Conservation (phyloP, 2,329 filamentous ascomycete genomes). For the Onygenales sp. region DNA sequence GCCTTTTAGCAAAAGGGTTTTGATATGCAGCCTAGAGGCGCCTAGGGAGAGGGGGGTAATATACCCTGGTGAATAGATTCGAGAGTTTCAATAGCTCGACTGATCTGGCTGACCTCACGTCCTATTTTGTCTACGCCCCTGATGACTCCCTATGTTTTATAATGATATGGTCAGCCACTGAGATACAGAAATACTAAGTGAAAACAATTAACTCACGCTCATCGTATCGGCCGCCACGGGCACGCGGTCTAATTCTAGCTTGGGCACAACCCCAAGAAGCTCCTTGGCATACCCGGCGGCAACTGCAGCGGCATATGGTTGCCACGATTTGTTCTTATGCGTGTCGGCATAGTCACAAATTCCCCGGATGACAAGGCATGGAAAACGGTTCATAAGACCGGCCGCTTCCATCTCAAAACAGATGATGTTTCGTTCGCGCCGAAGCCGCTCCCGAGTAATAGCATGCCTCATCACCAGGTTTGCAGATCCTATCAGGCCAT, state of each 20-base stretch:
- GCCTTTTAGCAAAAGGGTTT: no score
- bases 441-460: background rate
- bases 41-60: no score
- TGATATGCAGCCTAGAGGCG: no score
- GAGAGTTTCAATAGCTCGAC: no score
- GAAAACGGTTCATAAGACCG: conserved; percentile 4
- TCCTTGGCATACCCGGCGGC: conserved; percentile 13
- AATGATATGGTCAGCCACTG: no score
- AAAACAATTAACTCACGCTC: no score
- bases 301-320: conserved; percentile 11
- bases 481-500: conserved; percentile 12
- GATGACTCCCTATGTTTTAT: no score
- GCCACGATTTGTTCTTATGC: conserved; percentile 12
- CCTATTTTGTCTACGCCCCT: no score
- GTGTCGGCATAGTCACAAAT: conserved; percentile 11
- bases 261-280: conserved; percentile 4
- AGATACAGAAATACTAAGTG: no score
- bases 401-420: conserved; percentile 6
- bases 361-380: conserved; percentile 11
- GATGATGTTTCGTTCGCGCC: background rate
- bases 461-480: conserved; percentile 13
- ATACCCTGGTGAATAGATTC: no score
- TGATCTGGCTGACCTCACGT: no score
- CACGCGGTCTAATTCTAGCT: background rate
- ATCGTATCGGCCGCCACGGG: background rate